phyloP scores from a whole-genome alignment of 164 flowering plant genomes.

The grape (Vitis vinifera) region DNA sequence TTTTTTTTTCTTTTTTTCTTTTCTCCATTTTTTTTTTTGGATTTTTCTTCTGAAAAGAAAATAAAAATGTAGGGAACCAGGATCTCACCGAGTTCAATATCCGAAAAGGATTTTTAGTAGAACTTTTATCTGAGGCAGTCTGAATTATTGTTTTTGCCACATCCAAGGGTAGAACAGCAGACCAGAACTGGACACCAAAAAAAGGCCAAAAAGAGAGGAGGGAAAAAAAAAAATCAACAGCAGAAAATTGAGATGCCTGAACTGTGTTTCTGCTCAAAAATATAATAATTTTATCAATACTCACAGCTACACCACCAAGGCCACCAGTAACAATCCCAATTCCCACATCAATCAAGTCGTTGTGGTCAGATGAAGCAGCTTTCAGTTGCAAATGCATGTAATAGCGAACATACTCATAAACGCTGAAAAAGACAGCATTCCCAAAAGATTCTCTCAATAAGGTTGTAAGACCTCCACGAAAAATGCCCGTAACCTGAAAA shows the following conservation, averaged over 20 bases:
- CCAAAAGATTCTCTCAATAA: constrained; percentile 80
- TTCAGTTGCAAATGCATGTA: constrained; percentile 60
- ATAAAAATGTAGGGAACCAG: neutral
- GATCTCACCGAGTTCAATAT: constrained; percentile 55
- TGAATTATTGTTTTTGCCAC: constrained; percentile 90
- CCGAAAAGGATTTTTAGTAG: constrained; percentile 62
- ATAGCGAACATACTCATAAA: constrained; percentile 70
- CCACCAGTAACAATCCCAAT: constrained; percentile 88
- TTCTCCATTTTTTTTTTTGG: neutral
- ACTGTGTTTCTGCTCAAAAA: neutral
- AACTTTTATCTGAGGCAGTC: constrained; percentile 51
- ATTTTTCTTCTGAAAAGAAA: neutral
- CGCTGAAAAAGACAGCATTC: constrained; percentile 72
- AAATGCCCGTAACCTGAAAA: constrained; percentile 76
- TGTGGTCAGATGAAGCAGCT: constrained; percentile 36
- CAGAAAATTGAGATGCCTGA: neutral
- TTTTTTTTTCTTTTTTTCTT: too few relatives aligned
- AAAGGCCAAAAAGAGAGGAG: neutral
- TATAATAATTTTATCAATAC: constrained; percentile 22
- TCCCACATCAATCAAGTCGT: constrained; percentile 63
- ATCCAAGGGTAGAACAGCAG: constrained; percentile 76
- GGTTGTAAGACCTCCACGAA: constrained; percentile 78
- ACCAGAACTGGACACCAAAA: constrained; percentile 63
- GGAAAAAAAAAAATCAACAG: neutral
- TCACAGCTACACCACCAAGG: constrained; percentile 83